Conservation (phyloP, 352 stramenopile genomes). For the Phytophthora multivora region DNA sequence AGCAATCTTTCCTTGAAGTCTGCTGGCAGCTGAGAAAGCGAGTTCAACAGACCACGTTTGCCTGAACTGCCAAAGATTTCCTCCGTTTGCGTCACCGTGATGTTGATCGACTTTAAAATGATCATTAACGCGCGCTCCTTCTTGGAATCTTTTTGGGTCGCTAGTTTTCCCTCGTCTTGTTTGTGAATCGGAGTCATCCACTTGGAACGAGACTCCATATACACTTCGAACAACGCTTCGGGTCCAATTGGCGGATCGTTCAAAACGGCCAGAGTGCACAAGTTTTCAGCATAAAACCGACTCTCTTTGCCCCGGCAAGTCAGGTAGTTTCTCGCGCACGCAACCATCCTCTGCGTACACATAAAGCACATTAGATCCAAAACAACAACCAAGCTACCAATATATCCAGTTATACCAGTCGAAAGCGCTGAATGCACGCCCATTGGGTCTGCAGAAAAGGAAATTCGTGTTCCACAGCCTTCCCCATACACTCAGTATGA, state of each 20-base stretch:
- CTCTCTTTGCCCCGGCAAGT: slow-evolving; percentile 56
- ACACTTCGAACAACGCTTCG: slow-evolving; percentile 46
- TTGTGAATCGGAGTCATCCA: slow-evolving; percentile 47
- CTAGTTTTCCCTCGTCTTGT: slow-evolving; percentile 8
- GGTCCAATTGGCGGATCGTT: slow-evolving; percentile 28
- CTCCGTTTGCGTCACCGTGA: slow-evolving; percentile 60
- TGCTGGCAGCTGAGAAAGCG: slow-evolving; percentile 28
- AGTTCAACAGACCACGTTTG: slow-evolving; percentile 25
- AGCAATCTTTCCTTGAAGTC: slow-evolving; percentile 35
- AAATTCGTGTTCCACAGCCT: slow-evolving; percentile 33
- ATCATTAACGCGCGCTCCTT: slow-evolving; percentile 48
- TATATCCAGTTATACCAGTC: slow-evolving; percentile 32
- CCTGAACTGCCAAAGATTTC: slow-evolving; percentile 55
- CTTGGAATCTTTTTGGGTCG: slow-evolving; percentile 10
- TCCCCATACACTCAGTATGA: slow-evolving; percentile 26
- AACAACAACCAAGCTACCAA: not conserved
- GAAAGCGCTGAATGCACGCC: slow-evolving; percentile 72
- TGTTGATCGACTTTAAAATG: slow-evolving; percentile 62
- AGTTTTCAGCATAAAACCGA: slow-evolving; percentile 68
- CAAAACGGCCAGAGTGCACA: slow-evolving; percentile 56
- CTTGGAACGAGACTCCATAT: slow-evolving; percentile 54
- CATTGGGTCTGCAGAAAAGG: slow-evolving; percentile 74
- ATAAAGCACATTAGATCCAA: slow-evolving; percentile 9
- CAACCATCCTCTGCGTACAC: slow-evolving; percentile 50
- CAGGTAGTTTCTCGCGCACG: slow-evolving; percentile 53